Evolutionary conservation across 2,329 filamentous ascomycete species (phyloP).

Genomic region (Penicillium sumatraense): DNA sequence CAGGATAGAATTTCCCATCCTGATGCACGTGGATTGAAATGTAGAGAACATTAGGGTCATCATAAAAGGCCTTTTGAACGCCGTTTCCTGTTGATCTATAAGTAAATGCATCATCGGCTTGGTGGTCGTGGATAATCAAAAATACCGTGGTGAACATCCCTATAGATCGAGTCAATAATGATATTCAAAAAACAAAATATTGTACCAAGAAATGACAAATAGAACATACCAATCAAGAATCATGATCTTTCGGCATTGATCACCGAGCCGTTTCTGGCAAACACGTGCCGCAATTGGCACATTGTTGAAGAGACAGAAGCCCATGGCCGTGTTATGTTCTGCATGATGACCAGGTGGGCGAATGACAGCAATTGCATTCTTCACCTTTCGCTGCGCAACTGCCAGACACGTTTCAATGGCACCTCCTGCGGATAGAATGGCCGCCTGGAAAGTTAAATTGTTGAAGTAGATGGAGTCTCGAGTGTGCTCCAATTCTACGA

Average conservation of each 20-base stretch:
- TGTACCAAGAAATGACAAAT: neutral
- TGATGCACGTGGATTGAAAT: slow-evolving; percentile 91
- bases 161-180: slow-evolving; percentile 25
- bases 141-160: slow-evolving; percentile 70
- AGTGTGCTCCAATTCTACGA: slow-evolving; percentile 71
- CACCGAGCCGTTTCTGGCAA: slow-evolving; percentile 80
- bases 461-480: slow-evolving; percentile 84
- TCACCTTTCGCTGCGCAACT: slow-evolving; percentile 81
- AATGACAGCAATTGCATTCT: slow-evolving; percentile 95
- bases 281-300: slow-evolving; percentile 90
- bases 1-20: slow-evolving; percentile 83
- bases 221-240: slow-evolving; percentile 87
- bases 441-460: slow-evolving; percentile 77
- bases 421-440: slow-evolving; percentile 83
- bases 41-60: slow-evolving; percentile 93
- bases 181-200: neutral
- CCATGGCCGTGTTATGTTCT: slow-evolving; percentile 82
- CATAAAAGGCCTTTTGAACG: slow-evolving; percentile 93
- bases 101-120: slow-evolving; percentile 24
- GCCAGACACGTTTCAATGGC: slow-evolving; percentile 95
- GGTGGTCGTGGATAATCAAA: neutral
- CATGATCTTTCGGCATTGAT: slow-evolving; percentile 82
- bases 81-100: slow-evolving; percentile 72
- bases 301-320: slow-evolving; percentile 98
- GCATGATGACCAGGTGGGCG: slow-evolving; percentile 95